A percentile compares a stretch with the other conserved stretches of the same genome.
Conservation (phyloP, 2,329 filamentous ascomycete genomes). For the Claviceps sp. region DNA sequence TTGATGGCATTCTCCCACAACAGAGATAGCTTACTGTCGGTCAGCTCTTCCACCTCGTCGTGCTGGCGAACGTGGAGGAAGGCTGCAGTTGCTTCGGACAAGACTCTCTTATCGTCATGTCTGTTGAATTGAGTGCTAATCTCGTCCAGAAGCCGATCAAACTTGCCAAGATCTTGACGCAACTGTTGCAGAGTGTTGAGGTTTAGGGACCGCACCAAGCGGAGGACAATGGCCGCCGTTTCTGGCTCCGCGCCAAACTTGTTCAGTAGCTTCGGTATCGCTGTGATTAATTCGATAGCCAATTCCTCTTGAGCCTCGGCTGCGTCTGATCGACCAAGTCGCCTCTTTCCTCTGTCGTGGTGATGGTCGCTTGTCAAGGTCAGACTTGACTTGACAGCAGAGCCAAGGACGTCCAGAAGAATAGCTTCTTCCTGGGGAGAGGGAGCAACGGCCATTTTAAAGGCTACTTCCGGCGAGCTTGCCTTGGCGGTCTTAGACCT, state of each 20-base stretch:
- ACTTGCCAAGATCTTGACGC: conserved; percentile 71
- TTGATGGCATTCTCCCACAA: conserved; percentile 79
- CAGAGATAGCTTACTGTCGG: conserved; percentile 64
- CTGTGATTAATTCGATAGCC: conserved; percentile 60
- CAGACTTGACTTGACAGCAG: conserved; percentile 64
- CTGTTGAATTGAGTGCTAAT: conserved; percentile 87
- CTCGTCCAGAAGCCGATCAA: conserved; percentile 72
- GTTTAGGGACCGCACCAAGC: conserved; percentile 75
- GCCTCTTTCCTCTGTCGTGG: conserved; percentile 45
- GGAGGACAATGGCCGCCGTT: conserved; percentile 73
- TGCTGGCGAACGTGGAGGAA: conserved; percentile 76
- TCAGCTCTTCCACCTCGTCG: conserved; percentile 77
- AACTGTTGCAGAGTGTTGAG: conserved; percentile 80
- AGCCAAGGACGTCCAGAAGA: conserved; percentile 74
- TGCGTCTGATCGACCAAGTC: conserved; percentile 47
- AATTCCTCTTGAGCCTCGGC: conserved; percentile 64
- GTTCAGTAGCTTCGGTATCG: conserved; percentile 76
- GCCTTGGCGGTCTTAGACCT: conserved; percentile 35
- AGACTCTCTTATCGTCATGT: conserved; percentile 76
- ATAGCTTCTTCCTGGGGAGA: conserved; percentile 67
- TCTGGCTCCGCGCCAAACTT: conserved; percentile 87
- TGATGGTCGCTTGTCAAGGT: conserved; percentile 56
- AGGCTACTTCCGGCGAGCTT: conserved; percentile 41
- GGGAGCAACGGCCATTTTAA: conserved; percentile 63
- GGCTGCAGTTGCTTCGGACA: conserved; percentile 70